Conservation (phyloP, 352 stramenopile species). For the Pythium grandisporangium region DNA sequence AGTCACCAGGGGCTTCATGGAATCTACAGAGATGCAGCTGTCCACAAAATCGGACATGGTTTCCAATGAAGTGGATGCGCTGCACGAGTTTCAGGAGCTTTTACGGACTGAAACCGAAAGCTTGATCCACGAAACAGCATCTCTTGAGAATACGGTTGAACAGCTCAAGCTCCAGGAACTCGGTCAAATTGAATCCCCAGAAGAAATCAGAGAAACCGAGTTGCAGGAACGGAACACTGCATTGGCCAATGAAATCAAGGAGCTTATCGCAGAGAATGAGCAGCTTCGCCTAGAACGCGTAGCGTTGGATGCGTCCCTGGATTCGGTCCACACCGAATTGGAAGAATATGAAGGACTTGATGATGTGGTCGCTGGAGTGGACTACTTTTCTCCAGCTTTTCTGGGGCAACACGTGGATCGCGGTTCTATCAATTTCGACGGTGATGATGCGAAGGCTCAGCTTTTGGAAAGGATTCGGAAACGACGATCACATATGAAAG, state of each 20-base stretch:
- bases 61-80: constrained; percentile 27
- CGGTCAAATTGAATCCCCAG: constrained; percentile 50
- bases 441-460: constrained; percentile 44
- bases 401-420: constrained; percentile 44
- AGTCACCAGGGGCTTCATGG: constrained; percentile 39
- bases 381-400: constrained; percentile 65
- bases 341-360: constrained; percentile 48
- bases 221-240: constrained; percentile 35
- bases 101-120: constrained; percentile 54
- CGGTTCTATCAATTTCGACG: constrained; percentile 52
- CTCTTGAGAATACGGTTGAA: constrained; percentile 44
- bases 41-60: constrained; percentile 51
- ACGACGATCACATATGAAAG: constrained; percentile 36
- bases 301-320: constrained; percentile 44
- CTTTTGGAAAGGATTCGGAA: constrained; percentile 50
- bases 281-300: constrained; percentile 33
- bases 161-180: constrained; percentile 46
- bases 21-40: constrained; percentile 33
- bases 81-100: constrained; percentile 27
- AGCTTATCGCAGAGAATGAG: constrained; percentile 68
- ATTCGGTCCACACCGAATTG: constrained; percentile 51
- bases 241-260: constrained; percentile 62
- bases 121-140: constrained; percentile 40
- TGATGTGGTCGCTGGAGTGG: constrained; percentile 26
- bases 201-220: constrained; percentile 48